phyloP scores from a whole-genome alignment of 2,329 filamentous ascomycete genomes.

The Fusarium sp. region DNA sequence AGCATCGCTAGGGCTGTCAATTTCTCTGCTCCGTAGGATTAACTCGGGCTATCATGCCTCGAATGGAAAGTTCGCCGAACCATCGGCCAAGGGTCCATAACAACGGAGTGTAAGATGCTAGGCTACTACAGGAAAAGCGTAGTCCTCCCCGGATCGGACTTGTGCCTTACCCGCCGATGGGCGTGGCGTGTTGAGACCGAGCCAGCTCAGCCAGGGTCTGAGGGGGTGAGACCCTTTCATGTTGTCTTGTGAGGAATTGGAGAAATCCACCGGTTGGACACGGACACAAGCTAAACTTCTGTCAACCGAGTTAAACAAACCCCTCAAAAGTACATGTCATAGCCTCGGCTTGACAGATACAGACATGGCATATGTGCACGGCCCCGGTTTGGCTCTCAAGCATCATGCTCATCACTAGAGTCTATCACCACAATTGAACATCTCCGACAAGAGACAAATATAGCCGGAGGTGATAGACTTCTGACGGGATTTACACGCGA shows the following conservation, averaged over 20 bases:
- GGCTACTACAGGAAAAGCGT: conserved; percentile 33
- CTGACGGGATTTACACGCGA: conserved; percentile 12
- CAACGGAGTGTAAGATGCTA: conserved; percentile 26
- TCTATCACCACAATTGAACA: conserved; percentile 11
- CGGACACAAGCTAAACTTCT: conserved; percentile 1
- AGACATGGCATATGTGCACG: conserved; percentile 8
- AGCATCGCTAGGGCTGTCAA: conserved; percentile 1
- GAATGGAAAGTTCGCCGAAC: conserved; percentile 29
- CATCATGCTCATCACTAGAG: not conserved
- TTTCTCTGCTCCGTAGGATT: not conserved
- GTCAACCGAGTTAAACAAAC: conserved; percentile 6
- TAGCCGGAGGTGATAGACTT: not conserved
- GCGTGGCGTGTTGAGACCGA: conserved; percentile 33
- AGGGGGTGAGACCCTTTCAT: conserved; percentile 23
- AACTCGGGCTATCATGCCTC: not conserved
- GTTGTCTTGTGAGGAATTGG: not conserved
- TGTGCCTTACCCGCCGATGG: conserved; percentile 44
- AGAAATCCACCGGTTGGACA: not conserved
- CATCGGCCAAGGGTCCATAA: conserved; percentile 21
- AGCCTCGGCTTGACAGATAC: conserved; percentile 23
- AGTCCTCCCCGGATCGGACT: conserved; percentile 46
- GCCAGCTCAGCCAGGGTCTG: not conserved
- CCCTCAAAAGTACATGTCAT: not conserved
- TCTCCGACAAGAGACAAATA: conserved; percentile 14
- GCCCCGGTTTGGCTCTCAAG: not conserved